These are phyloP conservation scores for Solanum aculeatissimum DNA, from an alignment of 305 asterid species.

Conservation along the genomic window DNA sequence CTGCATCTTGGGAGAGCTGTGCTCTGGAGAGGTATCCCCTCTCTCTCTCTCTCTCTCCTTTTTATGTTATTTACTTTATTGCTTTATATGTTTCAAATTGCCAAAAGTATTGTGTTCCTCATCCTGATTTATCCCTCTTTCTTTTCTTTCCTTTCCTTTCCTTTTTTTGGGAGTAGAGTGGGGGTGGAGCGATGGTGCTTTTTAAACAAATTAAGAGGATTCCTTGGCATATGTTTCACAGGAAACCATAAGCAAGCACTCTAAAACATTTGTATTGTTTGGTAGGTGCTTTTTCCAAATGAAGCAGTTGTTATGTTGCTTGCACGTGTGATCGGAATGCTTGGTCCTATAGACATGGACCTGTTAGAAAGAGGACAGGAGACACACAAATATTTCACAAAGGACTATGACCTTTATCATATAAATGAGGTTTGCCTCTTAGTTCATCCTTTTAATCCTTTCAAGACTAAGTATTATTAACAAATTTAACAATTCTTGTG, in stretches of 20 bases:
- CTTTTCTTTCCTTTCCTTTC: too few relatives aligned
- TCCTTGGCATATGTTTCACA: neutral
- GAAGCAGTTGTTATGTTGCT: slow-evolving; percentile 64
- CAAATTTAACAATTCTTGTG: neutral
- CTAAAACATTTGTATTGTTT: neutral
- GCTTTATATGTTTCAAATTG: neutral
- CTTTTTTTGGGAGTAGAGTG: neutral
- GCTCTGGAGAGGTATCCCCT: slow-evolving; percentile 84
- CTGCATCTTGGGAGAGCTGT: slow-evolving; percentile 82
- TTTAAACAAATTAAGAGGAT: neutral
- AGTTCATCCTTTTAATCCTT: neutral
- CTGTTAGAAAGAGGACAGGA: slow-evolving; percentile 76
- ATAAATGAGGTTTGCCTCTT: slow-evolving; percentile 54
- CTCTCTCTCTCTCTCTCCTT: neutral
- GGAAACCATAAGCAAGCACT: neutral
- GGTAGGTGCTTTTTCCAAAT: slow-evolving; percentile 91
- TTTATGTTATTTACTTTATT: neutral
- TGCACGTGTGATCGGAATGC: slow-evolving; percentile 58
- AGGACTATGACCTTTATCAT: slow-evolving; percentile 61
- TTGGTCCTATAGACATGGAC: slow-evolving; percentile 65
- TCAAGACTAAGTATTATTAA: neutral
- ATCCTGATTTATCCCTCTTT: neutral
- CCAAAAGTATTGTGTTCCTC: neutral
- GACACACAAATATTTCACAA: slow-evolving; percentile 71
- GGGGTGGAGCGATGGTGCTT: too few relatives aligned